These are phyloP conservation scores for Parathielavia hyrcaniae DNA, from an alignment of 495 filamentous ascomycete species.

Conservation along the genomic window DNA sequence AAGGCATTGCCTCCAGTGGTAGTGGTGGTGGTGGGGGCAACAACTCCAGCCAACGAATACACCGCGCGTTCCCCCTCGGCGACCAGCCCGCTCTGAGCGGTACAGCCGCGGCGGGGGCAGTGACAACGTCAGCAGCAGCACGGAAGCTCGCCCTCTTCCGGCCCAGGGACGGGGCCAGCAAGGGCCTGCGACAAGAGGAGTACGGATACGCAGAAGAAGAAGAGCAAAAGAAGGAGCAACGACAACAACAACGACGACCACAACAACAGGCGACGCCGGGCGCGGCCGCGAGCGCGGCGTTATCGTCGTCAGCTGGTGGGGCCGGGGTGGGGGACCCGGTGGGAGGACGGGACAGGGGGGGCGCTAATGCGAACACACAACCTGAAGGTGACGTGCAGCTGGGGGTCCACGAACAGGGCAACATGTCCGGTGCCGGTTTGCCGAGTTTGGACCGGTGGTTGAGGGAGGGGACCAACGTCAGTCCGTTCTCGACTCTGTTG, in stretches of 20 bases:
- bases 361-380: too few species aligned
- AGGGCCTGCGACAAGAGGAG: too few species aligned
- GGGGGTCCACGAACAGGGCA: neutral
- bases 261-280: neutral
- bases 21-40: neutral
- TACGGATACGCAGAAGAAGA: neutral
- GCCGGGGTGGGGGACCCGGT: neutral
- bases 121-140: neutral
- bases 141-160: slow-evolving; percentile 28
- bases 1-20: neutral
- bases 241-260: too few species aligned
- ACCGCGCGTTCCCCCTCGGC: slow-evolving; percentile 20
- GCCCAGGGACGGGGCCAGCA: slow-evolving; percentile 5
- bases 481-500: slow-evolving; percentile 31
- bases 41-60: neutral
- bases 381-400: neutral
- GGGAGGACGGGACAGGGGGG: neutral
- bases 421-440: neutral
- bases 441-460: slow-evolving; percentile 32
- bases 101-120: neutral
- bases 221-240: too few species aligned
- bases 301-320: slow-evolving; percentile 8
- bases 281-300: neutral
- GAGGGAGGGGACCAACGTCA: slow-evolving; percentile 23
- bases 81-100: slow-evolving; percentile 19